phyloP scores from a whole-genome alignment of 1,284 basidiomycete genomes.

The Pseudozyma flocculosa region DNA sequence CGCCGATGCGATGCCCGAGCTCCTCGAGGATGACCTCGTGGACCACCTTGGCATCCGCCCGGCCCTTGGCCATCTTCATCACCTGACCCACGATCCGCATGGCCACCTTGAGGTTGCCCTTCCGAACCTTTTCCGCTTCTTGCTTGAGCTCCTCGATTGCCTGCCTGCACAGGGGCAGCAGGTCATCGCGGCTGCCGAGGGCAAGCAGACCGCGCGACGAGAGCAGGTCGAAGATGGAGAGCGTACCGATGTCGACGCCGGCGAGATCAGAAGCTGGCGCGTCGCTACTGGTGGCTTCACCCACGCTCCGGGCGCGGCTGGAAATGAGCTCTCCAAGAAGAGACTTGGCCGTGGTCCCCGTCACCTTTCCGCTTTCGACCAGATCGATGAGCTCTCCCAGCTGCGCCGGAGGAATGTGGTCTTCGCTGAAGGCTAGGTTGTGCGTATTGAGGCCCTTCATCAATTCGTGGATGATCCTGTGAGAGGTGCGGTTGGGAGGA shows the following conservation, averaged over 20 bases:
- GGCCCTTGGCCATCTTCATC: slow-evolving; percentile 79
- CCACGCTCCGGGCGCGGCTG: too few relatives aligned
- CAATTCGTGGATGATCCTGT: slow-evolving; percentile 45
- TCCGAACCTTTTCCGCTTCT: slow-evolving; percentile 70
- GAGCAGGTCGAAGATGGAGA: slow-evolving; percentile 28
- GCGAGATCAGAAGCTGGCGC: too few relatives aligned
- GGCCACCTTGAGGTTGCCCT: slow-evolving; percentile 77
- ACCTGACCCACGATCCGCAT: slow-evolving; percentile 85
- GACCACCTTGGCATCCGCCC: slow-evolving; percentile 66
- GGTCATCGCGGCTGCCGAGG: slow-evolving; percentile 16
- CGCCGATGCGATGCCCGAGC: too few relatives aligned
- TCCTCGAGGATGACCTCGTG: slow-evolving; percentile 25
- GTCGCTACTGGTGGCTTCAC: too few relatives aligned
- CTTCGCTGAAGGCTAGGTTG: slow-evolving; percentile 30
- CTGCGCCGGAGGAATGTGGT: slow-evolving; percentile 60
- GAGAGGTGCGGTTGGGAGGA: background rate
- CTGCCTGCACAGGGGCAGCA: slow-evolving; percentile 63
- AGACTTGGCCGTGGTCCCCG: slow-evolving; percentile 59
- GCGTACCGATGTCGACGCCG: slow-evolving; percentile 11
- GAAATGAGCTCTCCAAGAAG: slow-evolving; percentile 49
- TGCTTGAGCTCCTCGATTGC: slow-evolving; percentile 71
- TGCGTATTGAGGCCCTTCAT: slow-evolving; percentile 41
- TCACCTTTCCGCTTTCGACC: slow-evolving; percentile 69
- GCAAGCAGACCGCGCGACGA: slow-evolving; percentile 17
- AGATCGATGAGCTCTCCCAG: slow-evolving; percentile 78